These are phyloP conservation scores for Yamadazyma olivae DNA, from an alignment of 805 yeast genomes.

Conservation along the genomic window DNA sequence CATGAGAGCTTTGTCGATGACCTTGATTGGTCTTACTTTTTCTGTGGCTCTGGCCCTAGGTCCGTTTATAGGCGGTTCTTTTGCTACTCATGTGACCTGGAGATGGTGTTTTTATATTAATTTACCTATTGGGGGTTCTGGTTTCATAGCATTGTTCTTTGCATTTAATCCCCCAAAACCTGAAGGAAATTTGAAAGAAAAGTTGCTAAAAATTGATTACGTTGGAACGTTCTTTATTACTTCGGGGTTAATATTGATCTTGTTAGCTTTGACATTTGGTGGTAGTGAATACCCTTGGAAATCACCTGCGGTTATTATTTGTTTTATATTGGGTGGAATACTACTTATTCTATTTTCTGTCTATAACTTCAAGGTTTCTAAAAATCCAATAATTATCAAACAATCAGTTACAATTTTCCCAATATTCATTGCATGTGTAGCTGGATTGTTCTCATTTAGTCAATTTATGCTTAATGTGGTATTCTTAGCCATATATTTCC, in stretches of 20 bases:
- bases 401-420: conserved; percentile 35
- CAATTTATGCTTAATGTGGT: conserved; percentile 38
- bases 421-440: conserved; percentile 36
- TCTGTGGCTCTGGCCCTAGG: conserved; percentile 55
- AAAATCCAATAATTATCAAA: conserved; percentile 45
- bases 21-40: conserved; percentile 40
- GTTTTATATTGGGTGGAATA: conserved; percentile 46
- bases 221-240: conserved; percentile 45
- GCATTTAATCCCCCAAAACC: conserved; percentile 49
- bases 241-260: conserved; percentile 41
- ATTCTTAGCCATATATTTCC: conserved; percentile 37
- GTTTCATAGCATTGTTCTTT: conserved; percentile 33
- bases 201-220: conserved; percentile 45
- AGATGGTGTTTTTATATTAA: conserved; percentile 76
- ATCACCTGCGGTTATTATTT: conserved; percentile 49
- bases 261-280: conserved; percentile 54
- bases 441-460: conserved; percentile 32
- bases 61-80: conserved; percentile 66
- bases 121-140: conserved; percentile 60
- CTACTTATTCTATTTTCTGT: conserved; percentile 29
- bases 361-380: conserved; percentile 42
- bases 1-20: conserved; percentile 37
- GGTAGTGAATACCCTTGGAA: conserved; percentile 52
- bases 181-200: conserved; percentile 32
- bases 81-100: conserved; percentile 61